Evolutionary conservation across 345 rosid genomes (phyloP), one percentile per base, ranked within the genome.

Genomic region (Arabidopsis thaliana): DNA sequence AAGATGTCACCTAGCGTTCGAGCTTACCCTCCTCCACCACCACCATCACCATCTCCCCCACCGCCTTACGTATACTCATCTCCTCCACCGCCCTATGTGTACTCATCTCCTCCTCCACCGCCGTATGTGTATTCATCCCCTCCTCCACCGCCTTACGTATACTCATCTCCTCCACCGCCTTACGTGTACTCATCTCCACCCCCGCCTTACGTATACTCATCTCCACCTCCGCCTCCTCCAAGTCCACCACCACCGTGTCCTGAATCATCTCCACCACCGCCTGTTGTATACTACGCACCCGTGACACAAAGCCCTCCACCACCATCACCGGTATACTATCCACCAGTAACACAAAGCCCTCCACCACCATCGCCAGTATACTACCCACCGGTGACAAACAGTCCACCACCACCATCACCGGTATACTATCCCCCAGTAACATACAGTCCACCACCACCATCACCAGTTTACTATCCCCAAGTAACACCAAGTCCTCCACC

Each of bases 201-300:
- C 0, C 69, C 84, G 0, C 82, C 84, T 1, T 67, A 77, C 44
- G 67, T 58, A 49, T 67, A 81, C 65, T 44, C 78, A 51, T 40
- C 80, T 49, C 77, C 86, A 3, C 86, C 87, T 4, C 84, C 86
- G 0, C 85, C 92, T 2, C 79, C 73, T 22, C 74, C 73, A 68
- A 75, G 79, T 75, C 74, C 74, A 28, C 69, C 68, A 0, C 69
- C 79, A 0, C 79, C 79, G 0, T 60, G 67, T 42, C 84, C 87
- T 55, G 84, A 85, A 66, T 59, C 60, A 78, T 85, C 84, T 30
- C 84, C 90, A 2, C 84, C 88, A 5, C 82, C 88, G 0, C 80
- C 88, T 13, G 57, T 75, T 58, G 77, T 42, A 34, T 72, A 37
- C 64, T 62, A 40, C 41, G 9, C 72, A 73, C 80, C 87, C 0